Percentiles rank a stretch among this genome's conserved stretches.
Conservation (phyloP, 495 filamentous ascomycete species). For the Talaromyces ruber region DNA sequence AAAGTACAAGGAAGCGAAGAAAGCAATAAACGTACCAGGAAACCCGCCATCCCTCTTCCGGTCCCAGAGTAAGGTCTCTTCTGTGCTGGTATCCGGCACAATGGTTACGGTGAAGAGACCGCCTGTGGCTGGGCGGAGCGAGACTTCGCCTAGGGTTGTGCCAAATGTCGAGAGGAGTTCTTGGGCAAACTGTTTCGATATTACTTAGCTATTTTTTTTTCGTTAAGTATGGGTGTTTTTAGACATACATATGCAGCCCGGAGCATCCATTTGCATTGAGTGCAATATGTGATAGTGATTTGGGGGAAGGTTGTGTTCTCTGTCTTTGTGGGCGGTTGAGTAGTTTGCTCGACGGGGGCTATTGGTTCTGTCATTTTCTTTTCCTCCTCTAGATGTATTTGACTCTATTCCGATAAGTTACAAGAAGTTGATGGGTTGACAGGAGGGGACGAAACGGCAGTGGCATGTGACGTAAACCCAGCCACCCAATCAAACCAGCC, state of each 20-base stretch:
- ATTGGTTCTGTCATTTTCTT: conserved; percentile 15
- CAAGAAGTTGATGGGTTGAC: background rate
- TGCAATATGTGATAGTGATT: conserved; percentile 72
- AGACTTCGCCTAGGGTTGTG: conserved; percentile 77
- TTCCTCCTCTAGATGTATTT: background rate
- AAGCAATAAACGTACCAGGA: conserved; percentile 52
- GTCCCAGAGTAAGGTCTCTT: conserved; percentile 68
- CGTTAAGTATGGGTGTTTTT: too few relatives aligned
- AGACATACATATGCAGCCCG: conserved; percentile 70
- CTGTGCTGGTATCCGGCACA: conserved; percentile 18
- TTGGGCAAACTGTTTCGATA: conserved; percentile 84
- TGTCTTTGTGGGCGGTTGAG: background rate
- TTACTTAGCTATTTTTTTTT: background rate
- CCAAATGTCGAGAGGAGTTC: conserved; percentile 96
- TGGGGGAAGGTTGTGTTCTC: conserved; percentile 38
- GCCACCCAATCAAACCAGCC: background rate
- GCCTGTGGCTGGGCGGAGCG: conserved; percentile 79
- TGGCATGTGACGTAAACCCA: background rate
- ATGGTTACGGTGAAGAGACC: conserved; percentile 73
- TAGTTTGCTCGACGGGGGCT: conserved; percentile 10
- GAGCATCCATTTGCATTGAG: conserved; percentile 88
- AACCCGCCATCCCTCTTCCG: conserved; percentile 83
- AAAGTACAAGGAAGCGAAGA: conserved; percentile 8
- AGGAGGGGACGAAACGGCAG: background rate
- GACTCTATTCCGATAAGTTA: background rate